Conservation (phyloP, 164 flowering plant species). For the Aristolochia fimbriata region DNA sequence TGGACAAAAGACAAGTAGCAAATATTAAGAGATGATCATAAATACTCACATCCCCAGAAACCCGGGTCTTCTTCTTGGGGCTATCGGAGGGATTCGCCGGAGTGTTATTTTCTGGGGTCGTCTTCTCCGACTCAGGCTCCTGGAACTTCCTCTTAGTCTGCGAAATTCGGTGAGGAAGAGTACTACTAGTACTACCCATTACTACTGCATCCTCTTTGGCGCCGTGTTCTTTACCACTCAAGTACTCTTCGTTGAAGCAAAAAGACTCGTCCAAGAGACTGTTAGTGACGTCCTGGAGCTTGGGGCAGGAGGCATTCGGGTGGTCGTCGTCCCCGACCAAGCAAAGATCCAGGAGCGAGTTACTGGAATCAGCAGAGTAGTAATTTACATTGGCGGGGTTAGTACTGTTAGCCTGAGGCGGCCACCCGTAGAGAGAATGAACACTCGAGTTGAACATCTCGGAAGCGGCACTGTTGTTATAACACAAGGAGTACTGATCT, state of each 20-base stretch:
- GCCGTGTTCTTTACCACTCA: conserved; percentile 16
- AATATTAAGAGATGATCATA: no score
- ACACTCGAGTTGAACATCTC: conserved; percentile 13
- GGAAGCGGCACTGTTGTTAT: background rate
- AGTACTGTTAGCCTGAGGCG: conserved; percentile 26
- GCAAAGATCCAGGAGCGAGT: conserved; percentile 24
- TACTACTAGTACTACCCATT: no score
- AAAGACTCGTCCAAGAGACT: conserved; percentile 20
- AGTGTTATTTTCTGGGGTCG: conserved; percentile 6
- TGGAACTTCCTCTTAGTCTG: conserved; percentile 16
- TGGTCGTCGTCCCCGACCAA: conserved; percentile 16
- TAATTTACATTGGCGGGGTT: conserved; percentile 20
- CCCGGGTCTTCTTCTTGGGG: conserved; percentile 42
- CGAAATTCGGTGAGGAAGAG: conserved; percentile 10
- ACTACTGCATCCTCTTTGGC: conserved; percentile 3
- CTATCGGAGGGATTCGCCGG: conserved; percentile 10
- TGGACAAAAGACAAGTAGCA: no score
- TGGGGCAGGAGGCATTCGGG: conserved; percentile 8
- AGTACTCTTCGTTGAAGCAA: conserved; percentile 24
- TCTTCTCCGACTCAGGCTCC: conserved; percentile 3
- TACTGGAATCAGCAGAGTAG: conserved; percentile 14
- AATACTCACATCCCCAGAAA: conserved; percentile 36
- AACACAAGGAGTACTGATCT: conserved; percentile 10
- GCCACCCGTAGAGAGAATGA: conserved; percentile 10
- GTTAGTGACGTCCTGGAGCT: conserved; percentile 7